phyloP scores from a whole-genome alignment of 164 flowering plant species.

The Warburgia ugandensis region DNA sequence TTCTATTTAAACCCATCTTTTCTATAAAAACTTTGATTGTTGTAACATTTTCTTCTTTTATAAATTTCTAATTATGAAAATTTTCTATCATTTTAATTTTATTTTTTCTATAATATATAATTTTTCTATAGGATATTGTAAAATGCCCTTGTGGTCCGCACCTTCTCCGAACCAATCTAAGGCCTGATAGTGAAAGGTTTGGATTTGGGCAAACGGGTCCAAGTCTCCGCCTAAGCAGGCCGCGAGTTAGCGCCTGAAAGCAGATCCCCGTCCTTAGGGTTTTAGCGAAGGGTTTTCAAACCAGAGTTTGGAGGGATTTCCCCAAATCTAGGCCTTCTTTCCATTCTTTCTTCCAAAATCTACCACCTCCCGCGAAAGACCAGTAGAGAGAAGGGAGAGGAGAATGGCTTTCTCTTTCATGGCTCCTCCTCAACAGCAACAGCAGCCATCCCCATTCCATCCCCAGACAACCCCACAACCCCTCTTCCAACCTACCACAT shows the following conservation, averaged over 20 bases:
- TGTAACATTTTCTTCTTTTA: no score
- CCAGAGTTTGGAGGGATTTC: conserved; percentile 12
- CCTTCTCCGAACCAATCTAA: no score
- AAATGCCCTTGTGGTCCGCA: no score
- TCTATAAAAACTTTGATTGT: no score
- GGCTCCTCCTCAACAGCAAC: conserved; percentile 28
- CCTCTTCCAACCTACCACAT: conserved; percentile 20
- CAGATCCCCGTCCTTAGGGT: conserved; percentile 1
- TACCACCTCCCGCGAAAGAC: not conserved
- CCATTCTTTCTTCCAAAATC: not conserved
- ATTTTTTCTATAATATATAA: no score
- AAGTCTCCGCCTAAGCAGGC: no score
- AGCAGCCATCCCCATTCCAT: conserved; percentile 16
- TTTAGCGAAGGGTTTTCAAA: conserved; percentile 3
- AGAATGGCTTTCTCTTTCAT: conserved; percentile 21
- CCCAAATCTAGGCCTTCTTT: not conserved
- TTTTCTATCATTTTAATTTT: no score
- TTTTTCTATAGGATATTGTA: no score
- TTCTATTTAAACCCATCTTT: no score
- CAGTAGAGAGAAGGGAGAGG: conserved; percentile 3
- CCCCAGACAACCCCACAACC: conserved; percentile 20
- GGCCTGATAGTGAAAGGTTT: no score
- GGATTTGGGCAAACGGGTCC: no score
- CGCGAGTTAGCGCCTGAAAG: not conserved
- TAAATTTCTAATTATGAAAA: no score